Percentiles rank a stretch among this genome's conserved stretches.
phyloP scores from a whole-genome alignment of 257 asterid genomes.

The Solanum chaucha region DNA sequence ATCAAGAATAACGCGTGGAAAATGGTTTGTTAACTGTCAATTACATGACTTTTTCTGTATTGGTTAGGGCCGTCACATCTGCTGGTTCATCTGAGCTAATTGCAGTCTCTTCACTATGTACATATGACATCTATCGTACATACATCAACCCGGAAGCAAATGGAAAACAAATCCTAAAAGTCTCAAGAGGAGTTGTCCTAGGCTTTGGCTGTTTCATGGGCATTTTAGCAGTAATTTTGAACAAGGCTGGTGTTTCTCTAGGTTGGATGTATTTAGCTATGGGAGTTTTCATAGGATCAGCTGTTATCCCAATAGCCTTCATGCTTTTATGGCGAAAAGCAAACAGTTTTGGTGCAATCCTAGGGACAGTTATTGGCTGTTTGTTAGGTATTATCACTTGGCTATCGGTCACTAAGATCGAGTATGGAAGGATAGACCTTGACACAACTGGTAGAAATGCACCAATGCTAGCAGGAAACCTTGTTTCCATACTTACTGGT shows the following conservation, averaged over 20 bases:
- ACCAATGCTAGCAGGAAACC: constrained; percentile 90
- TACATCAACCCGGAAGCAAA: constrained; percentile 79
- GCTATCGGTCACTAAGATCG: constrained; percentile 62
- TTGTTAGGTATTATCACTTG: constrained; percentile 69
- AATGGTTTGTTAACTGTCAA: not conserved
- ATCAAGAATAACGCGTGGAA: not conserved
- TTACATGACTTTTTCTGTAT: not conserved
- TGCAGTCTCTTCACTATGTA: constrained; percentile 83
- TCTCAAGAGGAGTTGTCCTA: constrained; percentile 55
- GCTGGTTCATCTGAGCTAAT: constrained; percentile 93
- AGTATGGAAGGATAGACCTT: constrained; percentile 67
- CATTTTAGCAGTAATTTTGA: constrained; percentile 66
- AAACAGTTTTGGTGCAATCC: constrained; percentile 65
- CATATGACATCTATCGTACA: constrained; percentile 81
- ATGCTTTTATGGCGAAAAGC: constrained; percentile 90
- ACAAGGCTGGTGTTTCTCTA: constrained; percentile 79
- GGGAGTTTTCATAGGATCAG: constrained; percentile 90
- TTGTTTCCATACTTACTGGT: constrained; percentile 71
- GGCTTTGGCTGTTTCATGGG: constrained; percentile 84
- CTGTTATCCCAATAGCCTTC: constrained; percentile 85
- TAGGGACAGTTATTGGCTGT: constrained; percentile 65
- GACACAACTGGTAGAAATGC: constrained; percentile 90
- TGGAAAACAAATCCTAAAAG: constrained; percentile 61
- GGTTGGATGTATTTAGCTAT: constrained; percentile 94
- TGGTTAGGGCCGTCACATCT: constrained; percentile 90